Percentiles rank a stretch among this genome's conserved stretches.
Evolutionary conservation across 495 filamentous ascomycete species (phyloP).

Genomic region (Darksidea phi): DNA sequence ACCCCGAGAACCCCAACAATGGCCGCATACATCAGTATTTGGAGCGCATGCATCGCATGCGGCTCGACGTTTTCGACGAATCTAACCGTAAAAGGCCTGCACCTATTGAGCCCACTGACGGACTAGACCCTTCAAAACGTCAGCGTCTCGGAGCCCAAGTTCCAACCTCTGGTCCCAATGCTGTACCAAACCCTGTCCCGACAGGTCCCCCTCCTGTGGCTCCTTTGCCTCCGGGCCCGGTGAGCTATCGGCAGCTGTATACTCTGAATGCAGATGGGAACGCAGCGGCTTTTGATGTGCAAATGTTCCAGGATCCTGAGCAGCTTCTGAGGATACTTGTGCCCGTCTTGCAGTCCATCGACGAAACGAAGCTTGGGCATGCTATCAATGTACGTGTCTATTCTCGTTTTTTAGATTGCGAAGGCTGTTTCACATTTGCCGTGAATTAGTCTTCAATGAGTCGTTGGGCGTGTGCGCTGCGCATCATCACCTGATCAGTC

Average conservation of each 20-base stretch:
- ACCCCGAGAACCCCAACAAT: constrained; percentile 64
- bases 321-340: constrained; percentile 75
- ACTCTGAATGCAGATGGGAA: constrained; percentile 74
- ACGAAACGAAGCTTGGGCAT: constrained; percentile 61
- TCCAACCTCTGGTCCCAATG: constrained; percentile 33
- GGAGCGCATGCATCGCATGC: constrained; percentile 70
- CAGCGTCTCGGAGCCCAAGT: constrained; percentile 61
- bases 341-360: constrained; percentile 63
- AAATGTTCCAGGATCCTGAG: constrained; percentile 63
- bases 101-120: constrained; percentile 65
- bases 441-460: no score
- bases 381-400: constrained; percentile 55
- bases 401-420: no score
- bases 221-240: constrained; percentile 68
- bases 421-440: no score
- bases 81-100: constrained; percentile 70
- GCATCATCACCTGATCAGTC: constrained; percentile 15
- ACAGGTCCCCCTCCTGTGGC: constrained; percentile 49
- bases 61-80: constrained; percentile 73
- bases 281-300: constrained; percentile 77
- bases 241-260: constrained; percentile 75
- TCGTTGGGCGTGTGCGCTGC: not conserved
- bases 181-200: no score
- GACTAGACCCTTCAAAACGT: constrained; percentile 66
- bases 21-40: constrained; percentile 78